These are phyloP conservation scores for Diplotaxis tenuifolia DNA, from an alignment of 345 rosid species.

Conservation along the genomic window DNA sequence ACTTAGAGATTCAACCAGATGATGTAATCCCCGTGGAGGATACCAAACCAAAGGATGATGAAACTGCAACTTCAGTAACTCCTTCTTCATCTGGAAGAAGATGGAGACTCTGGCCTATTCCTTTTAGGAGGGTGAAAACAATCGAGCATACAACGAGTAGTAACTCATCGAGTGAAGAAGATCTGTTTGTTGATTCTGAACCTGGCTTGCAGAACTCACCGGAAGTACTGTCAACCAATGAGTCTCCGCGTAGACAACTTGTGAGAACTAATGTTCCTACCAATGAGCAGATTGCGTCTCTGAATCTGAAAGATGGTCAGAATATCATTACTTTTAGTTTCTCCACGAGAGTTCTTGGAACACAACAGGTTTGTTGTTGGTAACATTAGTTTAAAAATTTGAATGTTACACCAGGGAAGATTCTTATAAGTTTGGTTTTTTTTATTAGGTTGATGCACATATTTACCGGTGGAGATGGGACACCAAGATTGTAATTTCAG, in stretches of 20 bases:
- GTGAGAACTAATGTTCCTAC: slow-evolving; percentile 79
- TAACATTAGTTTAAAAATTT: slow-evolving; percentile 8
- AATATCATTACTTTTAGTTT: slow-evolving; percentile 82
- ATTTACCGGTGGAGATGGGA: slow-evolving; percentile 95
- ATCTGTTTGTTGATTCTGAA: slow-evolving; percentile 72
- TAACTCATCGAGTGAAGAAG: slow-evolving; percentile 63
- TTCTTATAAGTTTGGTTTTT: slow-evolving; percentile 11
- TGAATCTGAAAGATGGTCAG: slow-evolving; percentile 91
- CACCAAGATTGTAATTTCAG: slow-evolving; percentile 85
- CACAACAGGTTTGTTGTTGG: slow-evolving; percentile 63
- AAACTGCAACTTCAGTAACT: slow-evolving; percentile 37
- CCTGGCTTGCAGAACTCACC: slow-evolving; percentile 49
- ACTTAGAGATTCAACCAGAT: slow-evolving; percentile 57
- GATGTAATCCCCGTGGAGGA: slow-evolving; percentile 64
- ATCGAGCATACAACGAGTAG: slow-evolving; percentile 58
- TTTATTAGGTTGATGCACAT: slow-evolving; percentile 82
- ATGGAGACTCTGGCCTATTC: slow-evolving; percentile 88
- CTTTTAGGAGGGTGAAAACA: slow-evolving; percentile 79
- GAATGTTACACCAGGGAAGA: neutral
- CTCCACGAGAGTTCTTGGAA: slow-evolving; percentile 85
- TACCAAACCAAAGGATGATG: slow-evolving; percentile 42
- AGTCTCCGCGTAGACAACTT: slow-evolving; percentile 65
- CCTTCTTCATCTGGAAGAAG: slow-evolving; percentile 58
- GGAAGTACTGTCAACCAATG: slow-evolving; percentile 30
- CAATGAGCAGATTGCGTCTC: slow-evolving; percentile 79